phyloP scores from a whole-genome alignment of 1,139 yeast genomes.

The Spathaspora sp. region DNA sequence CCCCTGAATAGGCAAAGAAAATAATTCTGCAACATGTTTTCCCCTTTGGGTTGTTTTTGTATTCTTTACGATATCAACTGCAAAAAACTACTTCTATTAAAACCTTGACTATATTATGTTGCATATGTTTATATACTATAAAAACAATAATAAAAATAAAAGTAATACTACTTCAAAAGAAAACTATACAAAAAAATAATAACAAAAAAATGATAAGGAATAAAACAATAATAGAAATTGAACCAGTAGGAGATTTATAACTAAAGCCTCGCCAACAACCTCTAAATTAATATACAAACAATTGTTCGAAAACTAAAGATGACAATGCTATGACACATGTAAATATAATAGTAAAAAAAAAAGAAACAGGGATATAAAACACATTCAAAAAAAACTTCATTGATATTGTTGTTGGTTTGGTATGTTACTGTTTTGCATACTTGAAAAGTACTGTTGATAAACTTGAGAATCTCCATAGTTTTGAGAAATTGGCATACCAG shows the following conservation, averaged over 20 bases:
- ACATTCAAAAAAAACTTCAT: conserved; percentile 11
- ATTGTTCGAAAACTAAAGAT: background rate
- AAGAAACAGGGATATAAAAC: background rate
- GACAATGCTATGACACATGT: background rate
- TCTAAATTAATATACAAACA: background rate
- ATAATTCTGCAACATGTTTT: background rate
- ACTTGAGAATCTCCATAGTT: conserved; percentile 21
- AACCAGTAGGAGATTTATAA: background rate
- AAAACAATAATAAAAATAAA: background rate
- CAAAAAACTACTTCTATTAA: conserved; percentile 8
- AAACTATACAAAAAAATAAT: background rate
- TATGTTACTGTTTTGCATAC: conserved; percentile 49
- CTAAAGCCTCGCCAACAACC: conserved; percentile 1
- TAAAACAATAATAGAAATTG: conserved; percentile 1
- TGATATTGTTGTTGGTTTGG: conserved; percentile 45
- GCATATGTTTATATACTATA: background rate
- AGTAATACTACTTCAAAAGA: background rate
- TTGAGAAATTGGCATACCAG: conserved; percentile 18
- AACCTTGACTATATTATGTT: background rate
- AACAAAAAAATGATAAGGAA: background rate
- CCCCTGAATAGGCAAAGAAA: background rate
- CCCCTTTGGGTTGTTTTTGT: background rate
- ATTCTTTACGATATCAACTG: conserved; percentile 11
- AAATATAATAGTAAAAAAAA: background rate
- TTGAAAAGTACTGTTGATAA: conserved; percentile 62